Conservation (phyloP, 192 early-diverging fungal species). For the Oehlia diaphana region DNA sequence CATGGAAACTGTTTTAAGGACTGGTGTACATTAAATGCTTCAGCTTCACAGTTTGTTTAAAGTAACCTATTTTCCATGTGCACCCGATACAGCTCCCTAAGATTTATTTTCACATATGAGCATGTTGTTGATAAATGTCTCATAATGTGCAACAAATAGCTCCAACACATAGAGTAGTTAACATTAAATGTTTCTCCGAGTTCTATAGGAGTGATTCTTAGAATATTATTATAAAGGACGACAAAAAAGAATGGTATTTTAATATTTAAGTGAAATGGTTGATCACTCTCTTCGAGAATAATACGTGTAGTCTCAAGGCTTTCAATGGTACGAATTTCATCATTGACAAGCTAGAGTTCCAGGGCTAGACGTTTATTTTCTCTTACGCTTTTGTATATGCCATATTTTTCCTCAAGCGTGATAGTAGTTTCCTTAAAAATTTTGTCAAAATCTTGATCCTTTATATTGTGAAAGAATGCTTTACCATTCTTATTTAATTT, state of each 20-base stretch:
- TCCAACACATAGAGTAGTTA: neutral
- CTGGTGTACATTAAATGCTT: neutral
- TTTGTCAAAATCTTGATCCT: neutral
- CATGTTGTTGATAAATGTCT: constrained; percentile 20
- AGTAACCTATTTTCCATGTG: constrained; percentile 1
- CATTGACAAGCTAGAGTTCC: neutral
- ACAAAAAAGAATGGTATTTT: constrained; percentile 26
- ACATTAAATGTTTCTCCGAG: neutral
- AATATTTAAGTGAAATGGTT: neutral
- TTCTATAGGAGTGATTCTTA: neutral
- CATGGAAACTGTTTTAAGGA: constrained; percentile 7
- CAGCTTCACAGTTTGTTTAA: constrained; percentile 16
- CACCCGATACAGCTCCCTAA: constrained; percentile 13
- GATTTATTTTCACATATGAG: neutral
- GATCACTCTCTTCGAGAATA: neutral
- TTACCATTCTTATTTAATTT: neutral
- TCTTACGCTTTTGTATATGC: neutral
- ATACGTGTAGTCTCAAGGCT: neutral
- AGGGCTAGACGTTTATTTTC: neutral
- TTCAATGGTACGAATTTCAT: neutral
- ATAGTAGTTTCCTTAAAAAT: neutral
- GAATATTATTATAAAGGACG: neutral
- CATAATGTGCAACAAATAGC: constrained; percentile 11
- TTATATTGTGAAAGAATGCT: no score
- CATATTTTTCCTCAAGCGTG: no score